Percentiles rank a stretch among this genome's conserved stretches.
phyloP scores from a whole-genome alignment of 768 basidiomycete species.

The Lyophyllum semitale region DNA sequence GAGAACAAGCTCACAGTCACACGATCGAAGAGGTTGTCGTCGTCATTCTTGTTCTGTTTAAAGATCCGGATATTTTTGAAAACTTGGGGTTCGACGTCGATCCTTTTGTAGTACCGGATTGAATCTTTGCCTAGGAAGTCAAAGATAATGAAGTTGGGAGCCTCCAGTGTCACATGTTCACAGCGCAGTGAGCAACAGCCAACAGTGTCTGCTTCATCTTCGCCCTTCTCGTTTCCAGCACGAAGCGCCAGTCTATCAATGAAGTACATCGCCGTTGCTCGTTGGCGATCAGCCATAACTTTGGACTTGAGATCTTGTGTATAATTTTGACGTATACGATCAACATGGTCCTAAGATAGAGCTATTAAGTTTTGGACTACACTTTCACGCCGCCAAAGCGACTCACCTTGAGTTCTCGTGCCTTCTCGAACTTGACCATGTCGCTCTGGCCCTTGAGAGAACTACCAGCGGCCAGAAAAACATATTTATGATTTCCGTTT shows the following conservation, averaged over 20 bases:
- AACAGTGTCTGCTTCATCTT: slow-evolving; percentile 98
- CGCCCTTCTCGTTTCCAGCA: slow-evolving; percentile 99
- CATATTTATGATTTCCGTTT: slow-evolving; percentile 94
- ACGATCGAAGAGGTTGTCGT: slow-evolving; percentile 92
- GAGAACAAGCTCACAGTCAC: slow-evolving; percentile 69
- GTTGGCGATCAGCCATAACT: slow-evolving; percentile 92
- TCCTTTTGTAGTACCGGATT: slow-evolving; percentile 93
- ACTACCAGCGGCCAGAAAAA: slow-evolving; percentile 96
- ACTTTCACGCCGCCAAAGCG: neutral
- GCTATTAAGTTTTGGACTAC: neutral
- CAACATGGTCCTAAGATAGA: slow-evolving; percentile 75
- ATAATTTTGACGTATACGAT: slow-evolving; percentile 89
- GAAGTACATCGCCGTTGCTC: slow-evolving; percentile 99
- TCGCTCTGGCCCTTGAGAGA: slow-evolving; percentile 98
- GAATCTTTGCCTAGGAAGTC: slow-evolving; percentile 99
- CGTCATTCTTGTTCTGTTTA: slow-evolving; percentile 89
- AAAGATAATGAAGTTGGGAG: slow-evolving; percentile 86
- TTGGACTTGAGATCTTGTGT: slow-evolving; percentile 81
- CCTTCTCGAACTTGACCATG: slow-evolving; percentile 97
- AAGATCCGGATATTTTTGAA: slow-evolving; percentile 99
- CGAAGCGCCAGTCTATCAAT: slow-evolving; percentile 96
- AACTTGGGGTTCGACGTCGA: slow-evolving; percentile 86
- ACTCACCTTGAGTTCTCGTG: slow-evolving; percentile 88
- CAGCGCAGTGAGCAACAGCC: slow-evolving; percentile 98
- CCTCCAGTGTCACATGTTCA: slow-evolving; percentile 92